phyloP scores from a whole-genome alignment of 139 green algal species.

The Astrephomene gubernaculifera region DNA sequence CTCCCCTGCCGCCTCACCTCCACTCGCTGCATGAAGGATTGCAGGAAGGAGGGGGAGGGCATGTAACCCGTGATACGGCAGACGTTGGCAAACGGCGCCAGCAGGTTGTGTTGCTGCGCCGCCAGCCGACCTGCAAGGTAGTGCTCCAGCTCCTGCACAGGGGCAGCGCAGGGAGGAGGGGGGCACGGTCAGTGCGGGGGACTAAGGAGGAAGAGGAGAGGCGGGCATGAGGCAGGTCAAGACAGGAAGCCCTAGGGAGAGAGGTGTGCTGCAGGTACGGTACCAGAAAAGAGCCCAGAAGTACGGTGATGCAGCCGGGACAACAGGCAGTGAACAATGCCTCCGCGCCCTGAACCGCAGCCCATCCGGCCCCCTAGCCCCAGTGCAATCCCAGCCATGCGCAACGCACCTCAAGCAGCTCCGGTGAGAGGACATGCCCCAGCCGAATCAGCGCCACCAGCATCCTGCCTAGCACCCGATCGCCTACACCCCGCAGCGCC shows the following conservation, averaged over 20 bases:
- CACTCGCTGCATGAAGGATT: neutral
- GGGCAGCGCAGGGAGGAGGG: neutral
- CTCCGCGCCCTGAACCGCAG: no score
- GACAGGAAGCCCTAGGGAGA: no score
- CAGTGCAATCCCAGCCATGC: no score
- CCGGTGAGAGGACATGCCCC: neutral
- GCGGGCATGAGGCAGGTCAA: neutral
- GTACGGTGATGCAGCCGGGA: no score
- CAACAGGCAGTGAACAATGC: no score
- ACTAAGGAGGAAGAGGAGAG: neutral
- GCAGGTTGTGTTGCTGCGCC: neutral
- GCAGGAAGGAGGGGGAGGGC: slow-evolving; percentile 2
- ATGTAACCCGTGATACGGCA: neutral
- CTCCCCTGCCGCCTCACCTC: neutral
- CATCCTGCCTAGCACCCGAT: neutral
- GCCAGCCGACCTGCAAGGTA: slow-evolving; percentile 1
- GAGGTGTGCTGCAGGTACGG: no score
- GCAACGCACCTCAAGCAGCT: neutral
- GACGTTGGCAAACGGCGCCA: neutral
- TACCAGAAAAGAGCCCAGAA: no score
- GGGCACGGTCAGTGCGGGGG: no score
- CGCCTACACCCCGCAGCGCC: neutral
- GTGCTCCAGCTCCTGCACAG: slow-evolving; percentile 5
- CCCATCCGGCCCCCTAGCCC: no score
- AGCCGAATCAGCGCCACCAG: neutral